phyloP scores from a whole-genome alignment of 495 filamentous ascomycete genomes.

The Penicillium fimorum region DNA sequence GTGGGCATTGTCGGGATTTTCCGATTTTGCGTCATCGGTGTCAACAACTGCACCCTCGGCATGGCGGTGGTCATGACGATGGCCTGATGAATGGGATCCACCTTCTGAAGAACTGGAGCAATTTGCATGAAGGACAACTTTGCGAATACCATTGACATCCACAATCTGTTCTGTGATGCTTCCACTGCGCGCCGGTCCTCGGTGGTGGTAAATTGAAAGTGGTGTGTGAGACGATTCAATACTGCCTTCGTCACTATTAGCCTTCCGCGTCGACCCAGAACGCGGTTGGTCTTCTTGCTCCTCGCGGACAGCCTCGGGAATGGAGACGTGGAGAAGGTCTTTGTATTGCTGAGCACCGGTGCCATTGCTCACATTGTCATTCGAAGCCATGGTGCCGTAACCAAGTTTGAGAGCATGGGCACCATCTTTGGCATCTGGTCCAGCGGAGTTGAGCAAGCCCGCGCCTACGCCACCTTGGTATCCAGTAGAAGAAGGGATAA shows the following conservation, averaged over 20 bases:
- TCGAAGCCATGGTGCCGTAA: conserved; percentile 56
- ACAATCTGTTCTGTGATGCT: conserved; percentile 87
- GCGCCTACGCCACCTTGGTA: conserved; percentile 52
- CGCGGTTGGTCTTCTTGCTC: conserved; percentile 33
- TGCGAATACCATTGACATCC: conserved; percentile 77
- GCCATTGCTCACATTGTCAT: conserved; percentile 23
- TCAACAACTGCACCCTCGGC: not conserved
- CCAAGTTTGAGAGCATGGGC: conserved; percentile 63
- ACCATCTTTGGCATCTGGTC: conserved; percentile 63
- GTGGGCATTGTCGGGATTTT: not conserved
- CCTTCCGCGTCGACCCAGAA: conserved; percentile 19
- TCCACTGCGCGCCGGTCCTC: conserved; percentile 68
- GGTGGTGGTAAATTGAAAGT: conserved; percentile 37
- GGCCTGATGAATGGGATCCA: conserved; percentile 17
- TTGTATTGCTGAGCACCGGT: conserved; percentile 27
- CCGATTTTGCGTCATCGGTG: conserved; percentile 1
- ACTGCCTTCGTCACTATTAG: conserved; percentile 33
- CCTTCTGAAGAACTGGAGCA: conserved; percentile 50
- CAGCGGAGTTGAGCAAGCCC: conserved; percentile 50
- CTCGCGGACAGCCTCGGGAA: conserved; percentile 40
- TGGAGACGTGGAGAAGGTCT: conserved; percentile 32
- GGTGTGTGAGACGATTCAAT: conserved; percentile 41
- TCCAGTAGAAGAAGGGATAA: conserved; percentile 21
- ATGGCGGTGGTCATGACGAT: not conserved
- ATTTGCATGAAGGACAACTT: conserved; percentile 77